phyloP scores from a whole-genome alignment of 2,329 filamentous ascomycete species.

The Trichoderma breve region DNA sequence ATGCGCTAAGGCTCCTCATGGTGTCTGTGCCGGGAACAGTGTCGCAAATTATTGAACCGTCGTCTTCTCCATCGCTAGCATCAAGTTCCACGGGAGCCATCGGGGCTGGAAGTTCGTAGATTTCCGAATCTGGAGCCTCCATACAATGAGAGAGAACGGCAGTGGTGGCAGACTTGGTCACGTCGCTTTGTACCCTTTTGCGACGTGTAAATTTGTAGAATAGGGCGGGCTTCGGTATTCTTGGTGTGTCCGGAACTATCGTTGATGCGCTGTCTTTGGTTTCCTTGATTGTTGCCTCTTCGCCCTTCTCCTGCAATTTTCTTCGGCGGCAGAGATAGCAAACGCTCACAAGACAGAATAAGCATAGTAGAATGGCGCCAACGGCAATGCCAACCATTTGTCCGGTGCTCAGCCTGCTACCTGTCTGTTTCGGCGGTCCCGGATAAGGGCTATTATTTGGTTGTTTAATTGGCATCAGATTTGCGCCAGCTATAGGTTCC shows the following conservation, averaged over 20 bases:
- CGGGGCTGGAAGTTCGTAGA: conserved; percentile 52
- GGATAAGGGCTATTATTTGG: conserved; percentile 49
- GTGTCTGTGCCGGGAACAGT: conserved; percentile 43
- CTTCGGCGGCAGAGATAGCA: conserved; percentile 38
- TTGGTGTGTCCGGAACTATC: conserved; percentile 30
- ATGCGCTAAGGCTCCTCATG: conserved; percentile 43
- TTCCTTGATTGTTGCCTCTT: conserved; percentile 31
- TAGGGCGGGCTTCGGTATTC: conserved; percentile 28
- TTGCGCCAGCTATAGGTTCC: conserved; percentile 39
- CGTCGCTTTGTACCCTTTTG: conserved; percentile 32
- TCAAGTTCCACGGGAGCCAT: conserved; percentile 50
- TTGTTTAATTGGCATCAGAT: conserved; percentile 43
- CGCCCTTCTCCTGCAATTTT: conserved; percentile 27
- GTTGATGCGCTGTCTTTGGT: conserved; percentile 39
- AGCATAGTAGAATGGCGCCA: conserved; percentile 38
- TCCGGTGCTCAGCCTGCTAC: conserved; percentile 37
- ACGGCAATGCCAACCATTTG: conserved; percentile 49
- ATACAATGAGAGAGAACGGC: conserved; percentile 27
- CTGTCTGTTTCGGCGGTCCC: conserved; percentile 27
- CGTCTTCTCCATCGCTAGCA: conserved; percentile 36
- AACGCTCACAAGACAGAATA: conserved; percentile 29
- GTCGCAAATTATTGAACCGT: conserved; percentile 37
- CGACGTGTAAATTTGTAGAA: conserved; percentile 44
- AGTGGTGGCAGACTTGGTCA: conserved; percentile 25
- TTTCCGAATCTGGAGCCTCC: conserved; percentile 44